Conservation (phyloP, 176 grass and related monocot genomes). For the Oryza australiensis region DNA sequence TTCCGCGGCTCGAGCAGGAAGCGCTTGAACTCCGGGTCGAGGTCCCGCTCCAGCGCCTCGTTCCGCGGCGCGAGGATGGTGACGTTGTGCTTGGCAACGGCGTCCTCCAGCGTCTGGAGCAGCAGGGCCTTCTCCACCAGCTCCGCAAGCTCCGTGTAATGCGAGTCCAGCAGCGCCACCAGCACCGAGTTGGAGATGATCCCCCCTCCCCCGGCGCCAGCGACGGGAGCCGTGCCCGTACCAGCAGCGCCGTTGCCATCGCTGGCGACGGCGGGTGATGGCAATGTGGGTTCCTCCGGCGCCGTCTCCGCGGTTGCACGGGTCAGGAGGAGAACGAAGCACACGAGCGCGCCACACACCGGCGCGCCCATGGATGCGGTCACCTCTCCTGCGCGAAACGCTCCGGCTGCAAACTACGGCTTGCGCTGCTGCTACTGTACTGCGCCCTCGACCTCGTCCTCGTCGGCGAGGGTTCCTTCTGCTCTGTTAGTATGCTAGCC, state of each 20-base stretch:
- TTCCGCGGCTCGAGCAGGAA: slow-evolving; percentile 48
- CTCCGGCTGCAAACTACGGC: too few relatives aligned
- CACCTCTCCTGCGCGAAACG: not conserved
- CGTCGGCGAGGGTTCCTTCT: not conserved
- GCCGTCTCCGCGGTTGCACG: slow-evolving; percentile 13
- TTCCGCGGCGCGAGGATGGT: slow-evolving; percentile 62
- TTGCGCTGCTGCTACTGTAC: too few relatives aligned
- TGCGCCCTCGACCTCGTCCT: too few relatives aligned
- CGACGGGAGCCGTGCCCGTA: not conserved
- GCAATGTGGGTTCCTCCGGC: slow-evolving; percentile 48
- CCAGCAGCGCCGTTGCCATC: not conserved
- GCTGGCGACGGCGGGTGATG: not conserved
- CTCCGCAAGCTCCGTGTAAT: slow-evolving; percentile 72
- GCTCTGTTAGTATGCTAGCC: not conserved
- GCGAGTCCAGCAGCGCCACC: slow-evolving; percentile 62
- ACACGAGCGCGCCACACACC: slow-evolving; percentile 43
- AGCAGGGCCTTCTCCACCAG: slow-evolving; percentile 71
- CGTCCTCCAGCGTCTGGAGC: slow-evolving; percentile 58
- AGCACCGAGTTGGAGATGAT: slow-evolving; percentile 65
- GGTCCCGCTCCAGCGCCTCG: slow-evolving; percentile 51
- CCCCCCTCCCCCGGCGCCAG: not conserved
- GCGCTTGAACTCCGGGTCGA: slow-evolving; percentile 53
- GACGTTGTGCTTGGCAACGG: slow-evolving; percentile 52
- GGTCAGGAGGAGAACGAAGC: slow-evolving; percentile 32
- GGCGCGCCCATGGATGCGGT: slow-evolving; percentile 45